Evolutionary conservation across 306 rosid genomes (phyloP), one percentile per base, ranked within the genome.

Genomic region (Alnus rubra): DNA sequence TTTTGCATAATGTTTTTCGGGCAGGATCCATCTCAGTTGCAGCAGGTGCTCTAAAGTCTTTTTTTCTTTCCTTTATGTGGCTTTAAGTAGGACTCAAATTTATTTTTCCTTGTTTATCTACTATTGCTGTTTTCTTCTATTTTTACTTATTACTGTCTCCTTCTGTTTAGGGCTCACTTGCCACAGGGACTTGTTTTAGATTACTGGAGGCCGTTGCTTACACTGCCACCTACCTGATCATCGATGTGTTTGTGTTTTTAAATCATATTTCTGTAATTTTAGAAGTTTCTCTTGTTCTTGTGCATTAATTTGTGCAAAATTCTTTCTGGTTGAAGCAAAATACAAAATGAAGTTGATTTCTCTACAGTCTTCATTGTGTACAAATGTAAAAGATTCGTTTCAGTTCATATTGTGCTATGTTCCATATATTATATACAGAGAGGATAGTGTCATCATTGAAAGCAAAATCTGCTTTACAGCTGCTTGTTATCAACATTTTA

Each of bases 131-230:
- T 71, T 72, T 71, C 31, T 44, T 56, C 64, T 75, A 14, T 63
- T 60, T 69, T 37, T 64, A 53, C 23, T 50, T 18, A 49, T 13
- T 60, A 55, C 10, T 30, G 56, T 63, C 23, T 76, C 71, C 55
- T 65, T 74, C 60, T 45, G 28, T 23, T 60, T 10, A 65, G 82
- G 77, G 58, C 81, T 81, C 79, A 45, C 78, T 54, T 59, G 80
- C 37, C 58, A 47, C 9, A 0, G 28, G 74, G 79, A 64, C 28
- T 39, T 55, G 33, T 77, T 80, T 56, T 49, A 54, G 78, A 52
- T 78, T 80, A 50, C 69, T 6, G 69, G 53, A 78, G 75, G 81
- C 69, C 30, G 59, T 81, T 74, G 80, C 56, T 78, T 55, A 76
- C 77, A 63, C 48, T 30, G 62, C 71, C 44, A 73, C 69, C 69